Evolutionary conservation across 2,329 filamentous ascomycete genomes (phyloP).

Genomic region (Piedraia hortae): DNA sequence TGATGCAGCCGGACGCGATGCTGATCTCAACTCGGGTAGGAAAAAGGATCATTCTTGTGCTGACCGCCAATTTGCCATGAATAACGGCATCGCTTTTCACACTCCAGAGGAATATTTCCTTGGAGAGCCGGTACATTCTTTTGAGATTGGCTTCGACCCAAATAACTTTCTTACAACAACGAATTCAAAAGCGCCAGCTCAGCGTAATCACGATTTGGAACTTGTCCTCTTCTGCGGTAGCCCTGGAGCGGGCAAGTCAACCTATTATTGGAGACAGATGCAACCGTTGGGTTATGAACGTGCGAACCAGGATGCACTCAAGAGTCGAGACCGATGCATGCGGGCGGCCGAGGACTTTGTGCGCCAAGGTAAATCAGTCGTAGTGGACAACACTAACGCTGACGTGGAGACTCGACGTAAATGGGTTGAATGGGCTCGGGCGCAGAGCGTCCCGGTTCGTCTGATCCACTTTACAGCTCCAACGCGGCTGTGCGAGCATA

Average conservation of each 20-base stretch:
- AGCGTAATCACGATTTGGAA: constrained; percentile 39
- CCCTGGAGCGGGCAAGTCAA: constrained; percentile 75
- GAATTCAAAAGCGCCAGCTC: constrained; percentile 15
- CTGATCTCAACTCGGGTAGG: constrained; percentile 13
- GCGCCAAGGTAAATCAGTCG: constrained; percentile 37
- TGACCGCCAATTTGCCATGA: constrained; percentile 55
- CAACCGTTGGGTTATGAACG: constrained; percentile 55
- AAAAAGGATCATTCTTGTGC: constrained; percentile 30
- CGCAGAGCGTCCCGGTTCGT: constrained; percentile 45
- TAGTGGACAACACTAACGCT: constrained; percentile 86
- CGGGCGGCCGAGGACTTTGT: constrained; percentile 39
- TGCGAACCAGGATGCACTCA: constrained; percentile 74
- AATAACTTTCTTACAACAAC: constrained; percentile 21
- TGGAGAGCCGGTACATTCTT: constrained; percentile 34
- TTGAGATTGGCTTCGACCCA: constrained; percentile 45
- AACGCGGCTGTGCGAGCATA: constrained; percentile 48
- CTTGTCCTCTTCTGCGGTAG: constrained; percentile 69
- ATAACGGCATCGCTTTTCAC: constrained; percentile 50
- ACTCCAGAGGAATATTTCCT: constrained; percentile 89
- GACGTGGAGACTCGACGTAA: constrained; percentile 47
- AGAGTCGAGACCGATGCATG: constrained; percentile 39
- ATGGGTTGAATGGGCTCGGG: constrained; percentile 51
- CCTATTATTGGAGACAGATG: constrained; percentile 57
- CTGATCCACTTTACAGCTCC: constrained; percentile 64
- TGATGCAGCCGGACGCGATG: constrained; percentile 39